A percentile compares a stretch with the other conserved stretches of the same genome.
Conservation (phyloP, 306 rosid species). For the Geum urbanum region DNA sequence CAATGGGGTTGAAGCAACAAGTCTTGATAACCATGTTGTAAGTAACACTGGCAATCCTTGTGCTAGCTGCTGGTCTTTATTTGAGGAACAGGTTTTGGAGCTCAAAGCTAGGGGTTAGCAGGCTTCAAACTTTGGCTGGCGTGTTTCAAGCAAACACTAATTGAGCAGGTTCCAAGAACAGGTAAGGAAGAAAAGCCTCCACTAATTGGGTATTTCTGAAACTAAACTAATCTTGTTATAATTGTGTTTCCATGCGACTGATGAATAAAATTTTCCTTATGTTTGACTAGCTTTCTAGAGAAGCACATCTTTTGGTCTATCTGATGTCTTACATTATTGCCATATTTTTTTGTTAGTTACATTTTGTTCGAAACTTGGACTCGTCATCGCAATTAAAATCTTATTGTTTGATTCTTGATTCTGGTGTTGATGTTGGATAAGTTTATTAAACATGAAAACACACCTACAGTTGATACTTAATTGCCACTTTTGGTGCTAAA, state of each 20-base stretch:
- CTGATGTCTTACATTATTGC: no score
- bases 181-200: background rate
- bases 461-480: no score
- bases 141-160: background rate
- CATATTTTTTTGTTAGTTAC: no score
- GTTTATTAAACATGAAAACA: background rate
- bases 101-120: constrained; percentile 9
- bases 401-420: background rate
- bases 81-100: background rate
- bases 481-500: no score
- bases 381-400: background rate
- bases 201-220: background rate
- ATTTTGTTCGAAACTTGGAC: no score
- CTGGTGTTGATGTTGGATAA: background rate
- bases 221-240: background rate
- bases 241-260: background rate
- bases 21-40: background rate
- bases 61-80: background rate
- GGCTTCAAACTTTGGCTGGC: background rate
- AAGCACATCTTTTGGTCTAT: no score
- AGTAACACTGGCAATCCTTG: background rate
- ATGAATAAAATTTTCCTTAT: background rate
- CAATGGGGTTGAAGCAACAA: background rate
- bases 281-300: no score
- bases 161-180: background rate